These are phyloP conservation scores for Leccinum uliginosum DNA, from an alignment of 768 basidiomycete species.

Conservation along the genomic window DNA sequence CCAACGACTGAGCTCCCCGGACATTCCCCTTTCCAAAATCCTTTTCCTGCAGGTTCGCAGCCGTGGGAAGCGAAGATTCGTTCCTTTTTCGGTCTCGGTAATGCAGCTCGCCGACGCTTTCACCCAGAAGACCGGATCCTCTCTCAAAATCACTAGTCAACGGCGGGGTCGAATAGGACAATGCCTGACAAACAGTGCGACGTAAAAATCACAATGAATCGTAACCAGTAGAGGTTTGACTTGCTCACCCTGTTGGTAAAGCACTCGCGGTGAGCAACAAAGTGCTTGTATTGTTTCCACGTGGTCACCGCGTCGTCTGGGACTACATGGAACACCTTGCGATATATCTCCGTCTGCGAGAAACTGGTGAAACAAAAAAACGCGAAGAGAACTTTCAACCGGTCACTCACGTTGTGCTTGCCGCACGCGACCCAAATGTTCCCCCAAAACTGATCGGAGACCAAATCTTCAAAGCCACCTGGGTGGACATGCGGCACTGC, in stretches of 20 bases:
- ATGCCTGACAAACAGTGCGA: slow-evolving; percentile 34
- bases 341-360: slow-evolving; percentile 85
- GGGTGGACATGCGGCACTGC: slow-evolving; percentile 70
- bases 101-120: slow-evolving; percentile 17
- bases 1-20: slow-evolving; percentile 65
- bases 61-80: slow-evolving; percentile 13
- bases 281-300: slow-evolving; percentile 95
- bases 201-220: not conserved
- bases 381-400: not conserved
- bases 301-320: slow-evolving; percentile 92
- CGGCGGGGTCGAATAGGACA: slow-evolving; percentile 39
- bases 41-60: slow-evolving; percentile 34
- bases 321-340: slow-evolving; percentile 90
- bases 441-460: slow-evolving; percentile 86
- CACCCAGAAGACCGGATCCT: slow-evolving; percentile 5
- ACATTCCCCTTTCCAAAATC: slow-evolving; percentile 33
- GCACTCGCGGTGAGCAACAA: slow-evolving; percentile 69
- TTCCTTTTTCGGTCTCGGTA: slow-evolving; percentile 17
- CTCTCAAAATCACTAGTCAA: slow-evolving; percentile 51
- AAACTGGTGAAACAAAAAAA: slow-evolving; percentile 1
- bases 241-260: slow-evolving; percentile 59
- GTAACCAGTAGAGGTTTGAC: not conserved
- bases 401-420: slow-evolving; percentile 72
- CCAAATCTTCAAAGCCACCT: slow-evolving; percentile 83
- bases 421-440: slow-evolving; percentile 85